phyloP scores from a whole-genome alignment of 2,329 filamentous ascomycete species.

The Claviceps fusiformis region DNA sequence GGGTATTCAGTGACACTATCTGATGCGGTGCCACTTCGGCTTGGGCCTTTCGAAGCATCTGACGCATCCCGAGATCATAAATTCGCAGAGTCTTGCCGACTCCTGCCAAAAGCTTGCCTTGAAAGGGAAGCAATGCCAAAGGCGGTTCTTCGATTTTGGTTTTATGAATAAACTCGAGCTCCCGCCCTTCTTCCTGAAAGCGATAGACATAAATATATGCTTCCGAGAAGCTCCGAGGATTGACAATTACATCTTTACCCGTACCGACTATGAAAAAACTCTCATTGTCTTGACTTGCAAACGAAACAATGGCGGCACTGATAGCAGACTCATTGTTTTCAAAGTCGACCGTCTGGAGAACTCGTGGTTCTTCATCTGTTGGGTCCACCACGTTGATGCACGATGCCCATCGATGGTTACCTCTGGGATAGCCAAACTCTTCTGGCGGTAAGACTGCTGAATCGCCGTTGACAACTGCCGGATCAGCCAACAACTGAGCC shows the following conservation, averaged over 20 bases:
- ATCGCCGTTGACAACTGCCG: constrained; percentile 57
- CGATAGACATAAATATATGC: constrained; percentile 90
- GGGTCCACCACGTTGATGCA: constrained; percentile 91
- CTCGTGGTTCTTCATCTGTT: constrained; percentile 50
- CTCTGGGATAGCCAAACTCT: constrained; percentile 81
- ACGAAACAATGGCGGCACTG: constrained; percentile 71
- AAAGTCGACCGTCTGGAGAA: constrained; percentile 68
- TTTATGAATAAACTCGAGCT: constrained; percentile 91
- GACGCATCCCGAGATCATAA: constrained; percentile 87
- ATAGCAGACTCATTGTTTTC: constrained; percentile 86
- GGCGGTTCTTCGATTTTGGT: constrained; percentile 85
- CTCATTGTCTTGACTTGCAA: constrained; percentile 79
- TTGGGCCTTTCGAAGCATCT: constrained; percentile 84
- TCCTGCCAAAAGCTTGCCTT: constrained; percentile 77
- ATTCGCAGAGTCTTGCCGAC: constrained; percentile 70
- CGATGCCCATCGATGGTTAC: constrained; percentile 80
- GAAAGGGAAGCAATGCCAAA: constrained; percentile 81
- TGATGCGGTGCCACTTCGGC: constrained; percentile 64
- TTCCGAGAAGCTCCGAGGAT: constrained; percentile 58
- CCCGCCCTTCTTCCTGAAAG: constrained; percentile 72
- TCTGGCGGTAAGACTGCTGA: constrained; percentile 56
- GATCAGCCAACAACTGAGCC: constrained; percentile 60
- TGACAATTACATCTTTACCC: constrained; percentile 75
- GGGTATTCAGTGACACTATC: constrained; percentile 80
- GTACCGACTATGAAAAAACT: constrained; percentile 89